These are phyloP conservation scores for Zhuliangozyma blackwelliae DNA, from an alignment of 1,139 yeast genomes.

Conservation along the genomic window DNA sequence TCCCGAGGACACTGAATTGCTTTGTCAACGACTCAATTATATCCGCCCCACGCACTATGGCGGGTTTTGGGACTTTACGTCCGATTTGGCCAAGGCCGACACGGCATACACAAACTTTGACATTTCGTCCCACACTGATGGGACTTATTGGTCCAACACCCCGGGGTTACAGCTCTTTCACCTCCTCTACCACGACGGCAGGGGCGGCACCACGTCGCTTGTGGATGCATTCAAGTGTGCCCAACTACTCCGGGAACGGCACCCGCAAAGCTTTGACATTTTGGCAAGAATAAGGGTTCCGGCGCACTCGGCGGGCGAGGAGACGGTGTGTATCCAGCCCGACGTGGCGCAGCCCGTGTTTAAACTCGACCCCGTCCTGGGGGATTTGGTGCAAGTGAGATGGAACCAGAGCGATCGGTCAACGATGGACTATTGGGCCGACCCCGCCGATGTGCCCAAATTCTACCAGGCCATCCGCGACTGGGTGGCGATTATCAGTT, in stretches of 20 bases:
- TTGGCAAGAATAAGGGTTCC: slow-evolving; percentile 53
- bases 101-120: slow-evolving; percentile 73
- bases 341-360: slow-evolving; percentile 59
- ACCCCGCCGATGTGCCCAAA: slow-evolving; percentile 50
- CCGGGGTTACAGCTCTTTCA: slow-evolving; percentile 76
- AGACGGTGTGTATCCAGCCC: slow-evolving; percentile 61
- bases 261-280: slow-evolving; percentile 55
- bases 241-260: slow-evolving; percentile 36
- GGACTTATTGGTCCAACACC: slow-evolving; percentile 75
- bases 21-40: slow-evolving; percentile 59
- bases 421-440: slow-evolving; percentile 54
- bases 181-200: slow-evolving; percentile 59
- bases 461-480: slow-evolving; percentile 58
- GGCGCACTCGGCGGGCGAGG: slow-evolving; percentile 80
- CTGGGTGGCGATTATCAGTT: slow-evolving; percentile 55
- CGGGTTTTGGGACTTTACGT: slow-evolving; percentile 79
- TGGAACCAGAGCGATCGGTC: slow-evolving; percentile 79
- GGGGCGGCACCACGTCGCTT: slow-evolving; percentile 70
- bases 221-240: slow-evolving; percentile 72
- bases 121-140: slow-evolving; percentile 69
- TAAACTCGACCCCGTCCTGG: slow-evolving; percentile 45
- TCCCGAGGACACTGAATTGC: slow-evolving; percentile 57
- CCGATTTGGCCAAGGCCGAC: slow-evolving; percentile 67
- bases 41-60: slow-evolving; percentile 75
- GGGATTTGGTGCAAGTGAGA: slow-evolving; percentile 59